phyloP scores from a whole-genome alignment of 352 stramenopile species.

The Phytopythium montanum region DNA sequence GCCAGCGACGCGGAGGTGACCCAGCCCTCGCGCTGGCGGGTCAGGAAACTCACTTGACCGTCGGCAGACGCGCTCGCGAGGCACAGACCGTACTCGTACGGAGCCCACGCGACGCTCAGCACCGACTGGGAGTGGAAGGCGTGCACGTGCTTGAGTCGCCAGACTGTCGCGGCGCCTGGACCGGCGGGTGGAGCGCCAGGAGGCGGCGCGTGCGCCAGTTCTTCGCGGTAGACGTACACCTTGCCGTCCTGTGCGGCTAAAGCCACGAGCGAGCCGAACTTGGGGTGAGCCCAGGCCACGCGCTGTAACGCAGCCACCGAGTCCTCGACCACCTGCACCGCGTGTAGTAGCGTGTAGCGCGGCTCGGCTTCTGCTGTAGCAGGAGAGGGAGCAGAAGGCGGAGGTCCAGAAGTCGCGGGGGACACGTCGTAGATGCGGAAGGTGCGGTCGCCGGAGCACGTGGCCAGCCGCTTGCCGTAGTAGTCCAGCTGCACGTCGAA shows the following conservation, averaged over 20 bases:
- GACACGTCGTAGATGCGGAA: conserved; percentile 85
- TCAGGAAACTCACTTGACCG: conserved; percentile 82
- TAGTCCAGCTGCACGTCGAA: conserved; percentile 89
- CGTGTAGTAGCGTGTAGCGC: conserved; percentile 37
- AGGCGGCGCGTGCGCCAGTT: conserved; percentile 41
- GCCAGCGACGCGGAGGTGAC: conserved; percentile 69
- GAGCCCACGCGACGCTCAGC: conserved; percentile 80
- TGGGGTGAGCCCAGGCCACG: conserved; percentile 82
- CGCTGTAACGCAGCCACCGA: conserved; percentile 68
- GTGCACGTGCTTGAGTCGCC: conserved; percentile 76
- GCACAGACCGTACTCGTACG: conserved; percentile 85
- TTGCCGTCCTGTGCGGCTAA: conserved; percentile 74
- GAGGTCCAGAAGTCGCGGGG: conserved; percentile 27
- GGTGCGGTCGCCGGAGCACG: conserved; percentile 79
- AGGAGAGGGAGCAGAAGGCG: conserved; percentile 6
- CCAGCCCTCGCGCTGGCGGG: conserved; percentile 78
- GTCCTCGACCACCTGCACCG: conserved; percentile 60
- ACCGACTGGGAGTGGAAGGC: conserved; percentile 66
- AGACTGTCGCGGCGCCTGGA: conserved; percentile 46
- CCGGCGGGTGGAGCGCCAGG: conserved; percentile 4
- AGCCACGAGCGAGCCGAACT: conserved; percentile 80
- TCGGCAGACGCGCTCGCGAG: conserved; percentile 76
- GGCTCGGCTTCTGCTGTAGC: not conserved
- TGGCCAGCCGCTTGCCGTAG: conserved; percentile 80
- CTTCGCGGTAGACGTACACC: conserved; percentile 85